phyloP scores from a whole-genome alignment of 768 basidiomycete species.

The Calocybe gangraenosa region DNA sequence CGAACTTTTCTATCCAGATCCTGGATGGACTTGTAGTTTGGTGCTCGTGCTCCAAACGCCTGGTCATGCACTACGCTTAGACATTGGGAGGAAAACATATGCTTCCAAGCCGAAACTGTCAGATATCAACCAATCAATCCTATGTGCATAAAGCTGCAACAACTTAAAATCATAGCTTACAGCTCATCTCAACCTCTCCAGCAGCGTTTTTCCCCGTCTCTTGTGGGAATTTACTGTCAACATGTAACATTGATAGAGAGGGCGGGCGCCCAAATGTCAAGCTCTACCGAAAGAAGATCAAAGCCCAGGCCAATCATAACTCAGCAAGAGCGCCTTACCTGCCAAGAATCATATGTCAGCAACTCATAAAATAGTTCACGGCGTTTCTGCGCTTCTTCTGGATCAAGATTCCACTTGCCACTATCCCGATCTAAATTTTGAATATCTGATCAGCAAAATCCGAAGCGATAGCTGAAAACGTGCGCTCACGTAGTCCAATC shows the following conservation, averaged over 20 bases:
- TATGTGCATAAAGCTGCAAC: not conserved
- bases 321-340: slow-evolving; percentile 36
- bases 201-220: slow-evolving; percentile 37
- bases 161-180: slow-evolving; percentile 31
- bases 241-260: slow-evolving; percentile 53
- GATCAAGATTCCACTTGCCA: slow-evolving; percentile 56
- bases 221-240: slow-evolving; percentile 52
- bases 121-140: slow-evolving; percentile 3
- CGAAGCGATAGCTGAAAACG: slow-evolving; percentile 2
- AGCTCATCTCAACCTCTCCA: slow-evolving; percentile 59
- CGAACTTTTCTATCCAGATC: slow-evolving; percentile 67
- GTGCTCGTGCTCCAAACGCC: slow-evolving; percentile 59
- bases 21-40: slow-evolving; percentile 56
- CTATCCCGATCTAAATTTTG: slow-evolving; percentile 56
- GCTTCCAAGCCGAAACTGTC: slow-evolving; percentile 66
- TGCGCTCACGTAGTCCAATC: slow-evolving; percentile 63
- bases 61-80: slow-evolving; percentile 62
- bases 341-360: slow-evolving; percentile 66
- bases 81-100: slow-evolving; percentile 58
- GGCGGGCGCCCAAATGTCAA: slow-evolving; percentile 70
- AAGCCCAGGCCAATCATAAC: slow-evolving; percentile 1
- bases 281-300: slow-evolving; percentile 38
- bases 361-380: slow-evolving; percentile 63
- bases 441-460: not conserved
- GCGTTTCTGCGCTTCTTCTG: slow-evolving; percentile 53